Evolutionary conservation across 2,329 filamentous ascomycete genomes (phyloP), one percentile per base, ranked within the genome.

Genomic region (Xylariaceae sp.): DNA sequence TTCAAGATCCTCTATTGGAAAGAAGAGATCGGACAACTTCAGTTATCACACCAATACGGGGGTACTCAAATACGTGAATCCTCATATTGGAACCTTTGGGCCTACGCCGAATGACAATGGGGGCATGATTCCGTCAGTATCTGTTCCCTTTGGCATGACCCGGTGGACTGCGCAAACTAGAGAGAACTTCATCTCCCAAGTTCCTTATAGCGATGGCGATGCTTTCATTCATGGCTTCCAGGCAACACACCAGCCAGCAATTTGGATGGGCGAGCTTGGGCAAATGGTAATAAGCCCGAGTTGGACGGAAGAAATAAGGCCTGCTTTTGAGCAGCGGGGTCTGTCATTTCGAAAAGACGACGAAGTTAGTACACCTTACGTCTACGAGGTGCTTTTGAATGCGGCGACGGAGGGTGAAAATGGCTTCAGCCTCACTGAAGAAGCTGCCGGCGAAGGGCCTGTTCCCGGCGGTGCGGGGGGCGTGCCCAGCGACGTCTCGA

Each of bases 231-330:
- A 78, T 53, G 75, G 75, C 1, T 77, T 78, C 49, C 75, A 78
- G 57, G 75, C 74, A 9, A 77, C 75, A 1, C 75, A 78, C 50
- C 75, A 78, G 55, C 75, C 75, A 0, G 75, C 75, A 0, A 78
- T 78, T n/a, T 77, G 75, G 75, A 78, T 78, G 73, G 75, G 75
- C 3, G 75, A 78, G 58, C 67, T 71, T 11, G 75, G 75, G 6
- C 74, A 77, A 58, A 66, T 75, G 1, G 71, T 76, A 3, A 42
- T 78, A 3, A 67, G 63, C 38, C 70, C 75, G 0, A 73, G 75
- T 0, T 62, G 73, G 40, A 67, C 69, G 10, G 34, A 44, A 12
- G 59, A 66, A 10, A 53, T 66, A 2, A 58, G 60, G 33, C 59
- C 63, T 0, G 55, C 71, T 7, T 78, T 78, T 53, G 62, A 71